These are phyloP conservation scores for Colletotrichum trifolii DNA, from an alignment of 2,329 filamentous ascomycete genomes.

Conservation along the genomic window DNA sequence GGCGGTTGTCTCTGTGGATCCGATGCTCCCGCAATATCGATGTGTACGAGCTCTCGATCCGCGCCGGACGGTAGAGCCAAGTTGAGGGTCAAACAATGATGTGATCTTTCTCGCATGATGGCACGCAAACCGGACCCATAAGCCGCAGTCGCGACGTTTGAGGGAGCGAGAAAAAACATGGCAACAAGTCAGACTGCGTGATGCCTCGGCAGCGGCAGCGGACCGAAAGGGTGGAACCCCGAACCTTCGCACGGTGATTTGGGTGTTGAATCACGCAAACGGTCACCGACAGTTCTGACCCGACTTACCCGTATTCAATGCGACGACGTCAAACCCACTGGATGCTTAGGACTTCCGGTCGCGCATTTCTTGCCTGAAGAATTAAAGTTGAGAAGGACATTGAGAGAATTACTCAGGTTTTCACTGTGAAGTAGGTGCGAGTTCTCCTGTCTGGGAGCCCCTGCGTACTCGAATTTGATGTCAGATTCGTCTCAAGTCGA, in stretches of 20 bases:
- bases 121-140: neutral
- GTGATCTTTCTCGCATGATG: neutral
- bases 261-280: too few relatives aligned
- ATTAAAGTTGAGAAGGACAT: neutral
- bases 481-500: conserved; percentile 16
- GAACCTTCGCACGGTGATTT: too few relatives aligned
- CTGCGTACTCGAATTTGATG: neutral
- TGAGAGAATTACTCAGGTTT: neutral
- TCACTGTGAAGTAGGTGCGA: neutral
- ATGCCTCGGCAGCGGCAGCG: too few relatives aligned
- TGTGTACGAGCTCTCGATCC: conserved; percentile 4
- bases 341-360: too few relatives aligned
- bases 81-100: conserved; percentile 5
- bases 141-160: neutral
- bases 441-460: neutral
- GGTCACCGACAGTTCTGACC: too few relatives aligned
- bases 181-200: too few relatives aligned
- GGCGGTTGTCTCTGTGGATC: neutral
- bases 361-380: too few relatives aligned
- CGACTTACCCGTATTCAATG: too few relatives aligned
- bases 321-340: too few relatives aligned
- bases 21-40: conserved; percentile 10
- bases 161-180: neutral
- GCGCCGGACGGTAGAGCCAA: conserved; percentile 5
- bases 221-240: too few relatives aligned